phyloP scores from a whole-genome alignment of 2,329 filamentous ascomycete genomes.

The Neospermospora avenae region DNA sequence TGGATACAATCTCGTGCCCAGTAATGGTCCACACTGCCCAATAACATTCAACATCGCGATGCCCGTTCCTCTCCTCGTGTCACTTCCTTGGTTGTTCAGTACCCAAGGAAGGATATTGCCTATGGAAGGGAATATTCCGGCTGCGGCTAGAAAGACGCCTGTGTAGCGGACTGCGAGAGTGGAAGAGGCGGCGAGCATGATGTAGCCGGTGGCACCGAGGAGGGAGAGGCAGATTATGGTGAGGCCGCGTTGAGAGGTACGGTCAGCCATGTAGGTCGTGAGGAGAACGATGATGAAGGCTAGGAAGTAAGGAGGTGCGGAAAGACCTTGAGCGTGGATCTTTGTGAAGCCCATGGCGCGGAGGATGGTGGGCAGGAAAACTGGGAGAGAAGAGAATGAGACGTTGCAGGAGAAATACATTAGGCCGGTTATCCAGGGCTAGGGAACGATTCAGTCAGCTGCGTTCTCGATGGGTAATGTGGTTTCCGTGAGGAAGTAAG shows the following conservation, averaged over 20 bases:
- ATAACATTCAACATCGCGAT: slow-evolving; percentile 67
- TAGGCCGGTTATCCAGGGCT: slow-evolving; percentile 10
- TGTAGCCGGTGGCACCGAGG: slow-evolving; percentile 9
- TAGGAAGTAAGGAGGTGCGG: slow-evolving; percentile 68
- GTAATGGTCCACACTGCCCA: slow-evolving; percentile 60
- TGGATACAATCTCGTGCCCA: slow-evolving; percentile 64
- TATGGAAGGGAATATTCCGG: slow-evolving; percentile 64
- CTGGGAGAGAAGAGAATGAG: slow-evolving; percentile 61
- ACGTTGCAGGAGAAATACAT: slow-evolving; percentile 47
- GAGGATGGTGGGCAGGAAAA: slow-evolving; percentile 62
- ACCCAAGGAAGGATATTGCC: slow-evolving; percentile 70
- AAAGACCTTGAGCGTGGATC: slow-evolving; percentile 67
- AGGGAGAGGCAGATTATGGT: slow-evolving; percentile 4
- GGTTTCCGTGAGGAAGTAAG: no score
- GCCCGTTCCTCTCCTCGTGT: slow-evolving; percentile 62
- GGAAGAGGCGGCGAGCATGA: slow-evolving; percentile 12
- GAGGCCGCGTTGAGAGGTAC: slow-evolving; percentile 9
- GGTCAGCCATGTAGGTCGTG: slow-evolving; percentile 26
- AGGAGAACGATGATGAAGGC: slow-evolving; percentile 60
- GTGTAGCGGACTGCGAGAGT: slow-evolving; percentile 8
- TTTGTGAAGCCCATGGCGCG: slow-evolving; percentile 64
- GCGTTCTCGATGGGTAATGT: no score
- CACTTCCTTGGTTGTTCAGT: slow-evolving; percentile 65
- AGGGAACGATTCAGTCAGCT: not conserved
- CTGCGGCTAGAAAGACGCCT: slow-evolving; percentile 47